phyloP scores from a whole-genome alignment of 1,139 yeast species.

The Kodamaea suecica region DNA sequence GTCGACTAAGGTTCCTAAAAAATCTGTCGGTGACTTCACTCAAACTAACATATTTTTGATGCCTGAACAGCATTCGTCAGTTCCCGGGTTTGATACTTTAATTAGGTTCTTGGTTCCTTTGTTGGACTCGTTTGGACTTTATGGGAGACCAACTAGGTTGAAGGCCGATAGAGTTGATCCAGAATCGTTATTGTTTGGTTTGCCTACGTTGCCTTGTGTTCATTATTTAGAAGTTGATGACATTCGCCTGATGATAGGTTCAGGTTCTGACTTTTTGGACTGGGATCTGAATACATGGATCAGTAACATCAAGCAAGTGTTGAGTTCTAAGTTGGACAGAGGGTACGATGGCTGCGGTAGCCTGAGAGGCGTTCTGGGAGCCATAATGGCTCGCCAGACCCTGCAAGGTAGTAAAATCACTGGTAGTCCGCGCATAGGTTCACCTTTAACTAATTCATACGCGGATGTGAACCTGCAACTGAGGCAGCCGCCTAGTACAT shows the following conservation, averaged over 20 bases:
- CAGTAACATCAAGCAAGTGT: constrained; percentile 55
- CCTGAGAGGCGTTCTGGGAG: constrained; percentile 58
- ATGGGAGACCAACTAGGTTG: constrained; percentile 86
- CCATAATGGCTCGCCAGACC: constrained; percentile 26
- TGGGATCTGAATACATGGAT: constrained; percentile 80
- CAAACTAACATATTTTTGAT: constrained; percentile 84
- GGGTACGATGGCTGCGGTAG: constrained; percentile 90
- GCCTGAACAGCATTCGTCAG: constrained; percentile 94
- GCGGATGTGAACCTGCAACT: neutral
- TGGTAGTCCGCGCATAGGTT: neutral
- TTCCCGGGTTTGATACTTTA: constrained; percentile 91
- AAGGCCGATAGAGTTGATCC: constrained; percentile 85
- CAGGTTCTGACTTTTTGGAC: constrained; percentile 14
- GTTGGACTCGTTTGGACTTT: constrained; percentile 79
- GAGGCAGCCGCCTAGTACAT: constrained; percentile 1
- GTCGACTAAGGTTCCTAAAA: constrained; percentile 38
- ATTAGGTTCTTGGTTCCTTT: constrained; percentile 84
- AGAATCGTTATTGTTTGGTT: constrained; percentile 77
- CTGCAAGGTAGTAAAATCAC: constrained; percentile 6
- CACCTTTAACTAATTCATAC: neutral
- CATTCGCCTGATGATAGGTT: constrained; percentile 15
- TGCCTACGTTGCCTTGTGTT: constrained; percentile 86
- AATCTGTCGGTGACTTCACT: constrained; percentile 52
- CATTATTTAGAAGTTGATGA: constrained; percentile 61
- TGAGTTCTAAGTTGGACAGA: constrained; percentile 59